Percentiles rank a stretch among this genome's conserved stretches.
Conservation (phyloP, 106 monocot genomes). For the Platanthera guangdongensis region DNA sequence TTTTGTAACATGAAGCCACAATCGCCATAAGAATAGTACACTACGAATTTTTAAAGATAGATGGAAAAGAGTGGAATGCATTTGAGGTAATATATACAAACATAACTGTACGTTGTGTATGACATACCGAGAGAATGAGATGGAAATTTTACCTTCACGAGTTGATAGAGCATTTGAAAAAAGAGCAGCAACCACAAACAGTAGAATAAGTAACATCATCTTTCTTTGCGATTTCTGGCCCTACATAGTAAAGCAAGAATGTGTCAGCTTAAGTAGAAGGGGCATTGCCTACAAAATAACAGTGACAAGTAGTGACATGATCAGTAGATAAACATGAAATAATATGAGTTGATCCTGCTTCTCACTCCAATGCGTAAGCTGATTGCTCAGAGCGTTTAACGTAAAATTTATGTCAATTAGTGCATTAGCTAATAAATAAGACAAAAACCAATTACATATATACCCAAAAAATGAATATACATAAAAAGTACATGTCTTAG, state of each 20-base stretch:
- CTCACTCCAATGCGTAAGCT: too few relatives aligned
- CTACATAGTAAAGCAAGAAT: not conserved
- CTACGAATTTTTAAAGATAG: not conserved
- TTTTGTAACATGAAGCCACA: not conserved
- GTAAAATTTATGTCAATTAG: too few relatives aligned
- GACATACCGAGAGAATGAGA: not conserved
- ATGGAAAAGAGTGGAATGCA: not conserved
- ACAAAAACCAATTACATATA: too few relatives aligned
- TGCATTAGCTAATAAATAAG: too few relatives aligned
- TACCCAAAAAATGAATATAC: too few relatives aligned
- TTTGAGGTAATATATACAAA: not conserved
- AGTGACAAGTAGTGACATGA: not conserved
- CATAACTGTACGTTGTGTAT: not conserved
- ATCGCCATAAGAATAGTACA: not conserved
- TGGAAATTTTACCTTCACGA: conserved; percentile 28
- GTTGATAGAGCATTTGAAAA: conserved; percentile 23
- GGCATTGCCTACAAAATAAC: not conserved
- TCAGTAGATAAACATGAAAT: not conserved
- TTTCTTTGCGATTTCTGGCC: conserved; percentile 10
- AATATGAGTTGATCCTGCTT: too few relatives aligned
- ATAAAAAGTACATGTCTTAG: too few relatives aligned
- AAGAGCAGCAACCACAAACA: conserved; percentile 24
- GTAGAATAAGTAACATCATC: conserved; percentile 25
- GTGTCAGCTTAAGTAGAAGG: not conserved
- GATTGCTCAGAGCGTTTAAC: too few relatives aligned